phyloP scores from a whole-genome alignment of 257 asterid species.

The Coffea eugenioides region DNA sequence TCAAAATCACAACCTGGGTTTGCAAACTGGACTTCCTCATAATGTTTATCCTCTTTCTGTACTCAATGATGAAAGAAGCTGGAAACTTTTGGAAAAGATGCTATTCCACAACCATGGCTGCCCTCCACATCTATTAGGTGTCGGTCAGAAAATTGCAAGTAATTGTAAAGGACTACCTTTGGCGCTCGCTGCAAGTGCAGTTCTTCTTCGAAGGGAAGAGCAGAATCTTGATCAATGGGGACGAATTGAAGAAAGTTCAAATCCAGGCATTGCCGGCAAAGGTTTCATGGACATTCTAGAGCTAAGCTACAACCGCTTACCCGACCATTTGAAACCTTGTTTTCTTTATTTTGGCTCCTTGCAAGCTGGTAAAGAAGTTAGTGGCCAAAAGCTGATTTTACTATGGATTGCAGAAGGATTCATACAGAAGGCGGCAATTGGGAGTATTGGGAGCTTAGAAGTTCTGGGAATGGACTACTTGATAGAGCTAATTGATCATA shows the following conservation, averaged over 20 bases:
- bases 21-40: background rate
- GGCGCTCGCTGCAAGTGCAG: background rate
- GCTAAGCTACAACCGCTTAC: background rate
- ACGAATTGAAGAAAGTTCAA: background rate
- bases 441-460: background rate
- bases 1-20: background rate
- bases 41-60: background rate
- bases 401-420: constrained; percentile 15
- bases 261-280: background rate
- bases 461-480: background rate
- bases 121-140: background rate
- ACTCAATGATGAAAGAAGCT: background rate
- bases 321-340: constrained; percentile 1
- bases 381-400: background rate
- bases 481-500: background rate
- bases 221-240: background rate
- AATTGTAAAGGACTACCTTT: constrained; percentile 7
- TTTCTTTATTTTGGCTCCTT: constrained; percentile 14
- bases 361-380: background rate
- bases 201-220: background rate
- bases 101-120: background rate
- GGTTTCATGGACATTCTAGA: background rate
- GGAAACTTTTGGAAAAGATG: constrained; percentile 13
- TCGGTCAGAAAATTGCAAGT: constrained; percentile 4
- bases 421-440: background rate